These are phyloP conservation scores for Gynostemma pentaphyllum DNA, from an alignment of 306 rosid genomes.

Conservation along the genomic window DNA sequence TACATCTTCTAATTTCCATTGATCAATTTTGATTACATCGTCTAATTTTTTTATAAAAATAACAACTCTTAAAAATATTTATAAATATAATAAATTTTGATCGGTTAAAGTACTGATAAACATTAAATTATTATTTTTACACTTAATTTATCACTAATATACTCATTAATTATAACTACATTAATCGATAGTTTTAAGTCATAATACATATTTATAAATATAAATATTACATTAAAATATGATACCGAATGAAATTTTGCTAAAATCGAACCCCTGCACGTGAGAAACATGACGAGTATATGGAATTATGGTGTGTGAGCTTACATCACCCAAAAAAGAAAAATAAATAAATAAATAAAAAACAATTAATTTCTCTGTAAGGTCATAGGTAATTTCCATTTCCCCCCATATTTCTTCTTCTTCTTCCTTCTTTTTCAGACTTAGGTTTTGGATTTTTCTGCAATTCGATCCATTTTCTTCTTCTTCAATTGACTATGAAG, in stretches of 20 bases:
- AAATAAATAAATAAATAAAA: not conserved
- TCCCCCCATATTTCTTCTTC: conserved; percentile 3
- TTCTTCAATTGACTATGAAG: conserved; percentile 5
- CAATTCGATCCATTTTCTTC: conserved; percentile 15
- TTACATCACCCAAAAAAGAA: not conserved
- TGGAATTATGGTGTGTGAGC: not conserved
- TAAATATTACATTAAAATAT: too few species aligned
- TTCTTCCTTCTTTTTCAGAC: not conserved
- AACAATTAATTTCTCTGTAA: conserved; percentile 1
- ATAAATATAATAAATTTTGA: too few species aligned
- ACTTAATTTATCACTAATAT: too few species aligned
- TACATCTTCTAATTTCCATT: too few species aligned
- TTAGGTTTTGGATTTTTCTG: not conserved
- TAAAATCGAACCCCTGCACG: not conserved
- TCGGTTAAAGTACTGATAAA: too few species aligned
- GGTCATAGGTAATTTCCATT: conserved; percentile 5
- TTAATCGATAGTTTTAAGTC: too few species aligned
- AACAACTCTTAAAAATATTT: too few species aligned
- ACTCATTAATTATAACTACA: too few species aligned
- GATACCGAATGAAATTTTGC: not conserved
- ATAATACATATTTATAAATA: too few species aligned
- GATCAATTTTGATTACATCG: too few species aligned
- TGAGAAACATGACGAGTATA: not conserved
- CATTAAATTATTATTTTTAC: too few species aligned
- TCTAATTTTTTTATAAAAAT: too few species aligned